These are phyloP conservation scores for Phytophthora cactorum DNA, from an alignment of 352 stramenopile species.

Conservation along the genomic window DNA sequence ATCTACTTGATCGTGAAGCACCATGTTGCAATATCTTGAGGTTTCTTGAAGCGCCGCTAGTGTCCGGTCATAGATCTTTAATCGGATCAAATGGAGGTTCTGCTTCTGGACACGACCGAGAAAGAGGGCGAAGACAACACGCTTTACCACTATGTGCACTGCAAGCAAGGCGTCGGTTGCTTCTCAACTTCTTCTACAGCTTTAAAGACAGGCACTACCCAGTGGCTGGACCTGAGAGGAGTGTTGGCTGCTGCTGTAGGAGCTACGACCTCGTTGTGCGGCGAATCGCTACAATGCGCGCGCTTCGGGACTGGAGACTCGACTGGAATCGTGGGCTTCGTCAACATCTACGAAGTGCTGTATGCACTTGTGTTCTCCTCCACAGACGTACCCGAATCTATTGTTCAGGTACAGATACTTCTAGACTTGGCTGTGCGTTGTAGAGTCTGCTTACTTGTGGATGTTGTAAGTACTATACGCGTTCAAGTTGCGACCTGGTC, in stretches of 20 bases:
- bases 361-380: conserved; percentile 55
- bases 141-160: conserved; percentile 49
- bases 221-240: conserved; percentile 54
- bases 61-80: conserved; percentile 21
- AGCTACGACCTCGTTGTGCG: conserved; percentile 52
- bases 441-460: background rate
- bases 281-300: conserved; percentile 46
- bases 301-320: conserved; percentile 34
- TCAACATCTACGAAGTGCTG: conserved; percentile 61
- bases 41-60: conserved; percentile 19
- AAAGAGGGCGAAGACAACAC: conserved; percentile 76
- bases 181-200: conserved; percentile 12
- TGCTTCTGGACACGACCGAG: conserved; percentile 69
- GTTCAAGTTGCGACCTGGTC: conserved; percentile 58
- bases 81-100: conserved; percentile 44
- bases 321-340: conserved; percentile 43
- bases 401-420: conserved; percentile 25
- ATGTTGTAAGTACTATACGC: conserved; percentile 54
- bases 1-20: conserved; percentile 51
- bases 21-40: conserved; percentile 24
- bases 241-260: conserved; percentile 67
- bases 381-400: conserved; percentile 9
- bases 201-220: conserved; percentile 2
- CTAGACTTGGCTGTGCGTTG: background rate
- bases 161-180: conserved; percentile 3